Evolutionary conservation across 768 basidiomycete genomes (phyloP).

Genomic region (Mrakia gelida): DNA sequence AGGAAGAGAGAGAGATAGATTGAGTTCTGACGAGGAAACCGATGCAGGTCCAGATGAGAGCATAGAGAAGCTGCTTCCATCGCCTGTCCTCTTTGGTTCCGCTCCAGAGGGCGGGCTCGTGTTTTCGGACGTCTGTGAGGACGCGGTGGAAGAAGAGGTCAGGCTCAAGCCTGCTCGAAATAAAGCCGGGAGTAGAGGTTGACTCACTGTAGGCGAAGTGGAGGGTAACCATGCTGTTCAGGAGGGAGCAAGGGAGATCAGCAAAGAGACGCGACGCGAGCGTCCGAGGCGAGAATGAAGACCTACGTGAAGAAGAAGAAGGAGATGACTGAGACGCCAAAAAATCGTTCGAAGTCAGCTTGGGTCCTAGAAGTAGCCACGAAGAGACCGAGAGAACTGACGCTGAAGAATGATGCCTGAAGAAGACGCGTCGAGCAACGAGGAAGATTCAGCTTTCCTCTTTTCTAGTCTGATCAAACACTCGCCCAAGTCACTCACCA

Average conservation of each 20-base stretch:
- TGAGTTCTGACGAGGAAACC: constrained; percentile 61
- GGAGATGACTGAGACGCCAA: background rate
- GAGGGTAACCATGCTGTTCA: background rate
- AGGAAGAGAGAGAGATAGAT: background rate
- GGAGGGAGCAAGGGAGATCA: background rate
- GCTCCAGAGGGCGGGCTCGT: constrained; percentile 29
- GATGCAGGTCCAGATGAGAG: constrained; percentile 27
- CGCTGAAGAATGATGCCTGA: constrained; percentile 24
- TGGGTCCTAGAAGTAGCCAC: no score
- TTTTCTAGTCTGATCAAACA: no score
- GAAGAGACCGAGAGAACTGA: background rate
- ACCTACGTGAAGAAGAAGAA: background rate
- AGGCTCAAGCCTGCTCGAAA: background rate
- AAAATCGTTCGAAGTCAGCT: no score
- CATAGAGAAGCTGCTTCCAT: constrained; percentile 25
- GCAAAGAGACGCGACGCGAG: background rate
- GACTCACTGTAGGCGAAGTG: constrained; percentile 9
- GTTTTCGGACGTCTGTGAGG: constrained; percentile 19
- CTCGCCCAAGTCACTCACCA: no score
- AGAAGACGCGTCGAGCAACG: no score
- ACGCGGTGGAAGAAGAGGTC: background rate
- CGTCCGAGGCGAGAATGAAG: no score
- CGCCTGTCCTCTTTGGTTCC: constrained; percentile 13
- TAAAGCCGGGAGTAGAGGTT: no score
- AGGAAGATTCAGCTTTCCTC: no score